Conservation (phyloP, 495 filamentous ascomycete species). For the Clohesyomyces aquaticus region DNA sequence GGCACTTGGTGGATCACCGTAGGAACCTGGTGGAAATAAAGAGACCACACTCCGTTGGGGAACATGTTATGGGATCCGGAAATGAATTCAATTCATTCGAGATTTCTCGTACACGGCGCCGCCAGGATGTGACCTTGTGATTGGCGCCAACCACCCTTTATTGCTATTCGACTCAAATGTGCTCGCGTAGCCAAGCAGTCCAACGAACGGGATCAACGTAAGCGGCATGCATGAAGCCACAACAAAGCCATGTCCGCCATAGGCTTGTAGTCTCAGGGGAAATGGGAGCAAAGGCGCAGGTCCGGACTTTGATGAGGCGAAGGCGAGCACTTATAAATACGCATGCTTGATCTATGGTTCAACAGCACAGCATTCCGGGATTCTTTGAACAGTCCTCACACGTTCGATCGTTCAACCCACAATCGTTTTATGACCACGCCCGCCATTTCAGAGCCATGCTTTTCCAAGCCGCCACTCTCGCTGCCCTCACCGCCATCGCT, state of each 20-base stretch:
- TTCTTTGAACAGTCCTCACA: too few relatives aligned
- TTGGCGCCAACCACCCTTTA: not conserved
- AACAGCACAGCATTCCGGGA: too few relatives aligned
- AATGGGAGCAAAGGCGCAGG: not conserved
- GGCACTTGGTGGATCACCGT: not conserved
- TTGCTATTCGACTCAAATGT: not conserved
- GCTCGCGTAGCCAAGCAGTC: not conserved
- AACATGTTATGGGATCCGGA: too few relatives aligned
- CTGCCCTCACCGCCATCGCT: not conserved
- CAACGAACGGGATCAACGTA: not conserved
- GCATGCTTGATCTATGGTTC: too few relatives aligned
- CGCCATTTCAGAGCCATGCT: not conserved
- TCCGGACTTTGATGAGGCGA: not conserved
- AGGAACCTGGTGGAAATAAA: too few relatives aligned
- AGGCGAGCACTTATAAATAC: not conserved
- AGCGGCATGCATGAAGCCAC: not conserved
- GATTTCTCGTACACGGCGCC: too few relatives aligned
- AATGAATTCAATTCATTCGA: too few relatives aligned
- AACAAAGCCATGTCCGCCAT: not conserved
- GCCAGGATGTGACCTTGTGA: too few relatives aligned
- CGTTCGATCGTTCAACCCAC: not conserved
- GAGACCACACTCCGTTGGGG: too few relatives aligned
- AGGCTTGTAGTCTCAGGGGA: not conserved
- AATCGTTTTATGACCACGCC: not conserved
- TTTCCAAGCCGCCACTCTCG: not conserved